These are phyloP conservation scores for Ophiostoma himal-ulmi DNA, from an alignment of 2,329 filamentous ascomycete genomes.

Conservation along the genomic window DNA sequence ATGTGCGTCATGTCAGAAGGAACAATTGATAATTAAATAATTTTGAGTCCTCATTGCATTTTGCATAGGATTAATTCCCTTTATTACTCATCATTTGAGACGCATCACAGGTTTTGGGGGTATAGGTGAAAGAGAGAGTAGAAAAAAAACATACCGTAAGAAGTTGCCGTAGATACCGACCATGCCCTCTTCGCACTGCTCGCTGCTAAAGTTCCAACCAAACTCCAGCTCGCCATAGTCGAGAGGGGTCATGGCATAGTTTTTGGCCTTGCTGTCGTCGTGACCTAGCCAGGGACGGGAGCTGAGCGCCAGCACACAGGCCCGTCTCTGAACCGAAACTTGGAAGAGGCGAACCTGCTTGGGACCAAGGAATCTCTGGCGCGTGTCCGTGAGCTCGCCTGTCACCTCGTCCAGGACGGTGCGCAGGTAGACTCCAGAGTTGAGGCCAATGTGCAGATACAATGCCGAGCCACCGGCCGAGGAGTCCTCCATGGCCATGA, in stretches of 20 bases:
- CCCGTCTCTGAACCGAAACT: slow-evolving; percentile 79
- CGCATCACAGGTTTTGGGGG: slow-evolving; percentile 14
- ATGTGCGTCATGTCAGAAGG: slow-evolving; percentile 66
- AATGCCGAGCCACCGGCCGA: slow-evolving; percentile 81
- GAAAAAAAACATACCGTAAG: slow-evolving; percentile 57
- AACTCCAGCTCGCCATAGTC: slow-evolving; percentile 85
- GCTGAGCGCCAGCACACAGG: slow-evolving; percentile 81
- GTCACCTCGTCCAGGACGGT: slow-evolving; percentile 94
- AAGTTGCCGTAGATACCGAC: slow-evolving; percentile 89
- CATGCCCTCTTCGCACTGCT: slow-evolving; percentile 88
- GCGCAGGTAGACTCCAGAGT: slow-evolving; percentile 91
- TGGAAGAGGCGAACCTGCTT: slow-evolving; percentile 86
- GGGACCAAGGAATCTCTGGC: slow-evolving; percentile 88
- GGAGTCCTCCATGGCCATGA: slow-evolving; percentile 94
- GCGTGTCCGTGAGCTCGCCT: slow-evolving; percentile 88
- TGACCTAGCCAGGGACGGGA: slow-evolving; percentile 96
- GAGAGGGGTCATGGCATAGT: slow-evolving; percentile 86
- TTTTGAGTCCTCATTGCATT: slow-evolving; percentile 47
- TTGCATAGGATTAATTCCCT: slow-evolving; percentile 51
- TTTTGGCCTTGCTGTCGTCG: slow-evolving; percentile 76
- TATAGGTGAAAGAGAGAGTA: slow-evolving; percentile 22
- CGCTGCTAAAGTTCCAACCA: slow-evolving; percentile 94
- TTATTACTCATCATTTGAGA: slow-evolving; percentile 51
- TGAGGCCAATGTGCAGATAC: slow-evolving; percentile 91
- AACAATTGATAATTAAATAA: slow-evolving; percentile 76